Conservation (phyloP, 805 yeast genomes). For the Wickerhamomyces silvicola region DNA sequence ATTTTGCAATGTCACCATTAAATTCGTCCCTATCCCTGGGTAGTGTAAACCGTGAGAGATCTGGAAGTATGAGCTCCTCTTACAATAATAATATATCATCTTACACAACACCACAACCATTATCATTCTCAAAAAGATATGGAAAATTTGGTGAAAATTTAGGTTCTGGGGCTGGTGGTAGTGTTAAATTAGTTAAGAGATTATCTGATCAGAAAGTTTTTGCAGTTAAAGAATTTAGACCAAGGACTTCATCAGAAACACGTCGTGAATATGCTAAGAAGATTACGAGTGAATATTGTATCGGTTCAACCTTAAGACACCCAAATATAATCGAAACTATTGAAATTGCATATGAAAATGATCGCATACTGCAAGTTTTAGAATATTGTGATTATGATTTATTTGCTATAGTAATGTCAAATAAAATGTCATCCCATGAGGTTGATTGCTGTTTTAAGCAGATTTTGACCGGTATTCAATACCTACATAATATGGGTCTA, state of each 20-base stretch:
- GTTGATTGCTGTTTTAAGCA: slow-evolving; percentile 87
- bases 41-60: slow-evolving; percentile 16
- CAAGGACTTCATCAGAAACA: slow-evolving; percentile 65
- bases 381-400: slow-evolving; percentile 91
- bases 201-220: slow-evolving; percentile 62
- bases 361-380: slow-evolving; percentile 84
- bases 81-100: slow-evolving; percentile 30
- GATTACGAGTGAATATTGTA: slow-evolving; percentile 90
- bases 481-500: slow-evolving; percentile 77
- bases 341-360: slow-evolving; percentile 85
- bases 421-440: slow-evolving; percentile 75
- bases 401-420: slow-evolving; percentile 92
- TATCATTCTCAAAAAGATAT: slow-evolving; percentile 70
- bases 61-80: slow-evolving; percentile 26
- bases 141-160: slow-evolving; percentile 77
- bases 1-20: slow-evolving; percentile 14
- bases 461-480: slow-evolving; percentile 71
- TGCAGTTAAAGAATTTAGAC: slow-evolving; percentile 90
- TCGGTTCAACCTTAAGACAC: slow-evolving; percentile 84
- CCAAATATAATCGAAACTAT: slow-evolving; percentile 88
- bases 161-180: slow-evolving; percentile 96
- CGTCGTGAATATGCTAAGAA: slow-evolving; percentile 85
- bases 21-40: slow-evolving; percentile 11
- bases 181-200: slow-evolving; percentile 69
- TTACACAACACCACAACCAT: slow-evolving; percentile 30